Base-by-base conservation (phyloP, 495 filamentous ascomycete species). In the Saxophila tyrrhenica region DNA sequence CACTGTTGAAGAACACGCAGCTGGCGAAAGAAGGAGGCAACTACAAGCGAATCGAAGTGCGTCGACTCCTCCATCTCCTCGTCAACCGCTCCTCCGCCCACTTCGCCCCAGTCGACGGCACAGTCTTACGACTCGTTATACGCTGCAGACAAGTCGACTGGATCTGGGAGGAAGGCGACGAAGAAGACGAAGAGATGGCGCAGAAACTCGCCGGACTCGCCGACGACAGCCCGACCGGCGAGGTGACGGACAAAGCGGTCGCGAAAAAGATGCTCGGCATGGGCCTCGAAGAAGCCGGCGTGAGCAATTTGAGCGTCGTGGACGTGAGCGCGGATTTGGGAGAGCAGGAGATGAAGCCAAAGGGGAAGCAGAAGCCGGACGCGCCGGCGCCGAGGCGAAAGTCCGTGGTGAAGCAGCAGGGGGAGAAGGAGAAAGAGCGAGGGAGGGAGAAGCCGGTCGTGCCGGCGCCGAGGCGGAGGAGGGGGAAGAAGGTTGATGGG, bases 11-110 rank as follows among this genome's bases (percentile, higher is more conserved):
- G 3, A 86, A 97, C 67, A 95, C 91, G 8, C 92, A 97, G 67
- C 78, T 98, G 29, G 82, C 79, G 60, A 70, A 84, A 22, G 82
- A 87, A 9, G 66, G 65, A 0, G 88, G 88, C 1, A 79, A 94
- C 62, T 97, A 98, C 74, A 98, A 98, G 65, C 80, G 81, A 20
- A 80, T 88, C n/a, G 89, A 95, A 57, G 75, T 97, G 21, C 74
- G 82, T 47, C 82, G 77, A 54, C 70, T 94, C 21, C 76, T 97
- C 5, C 76, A 75, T 44, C 74, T 89, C 17, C 75, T 98, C 38
- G 54, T 63, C 19, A 57, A 62, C 46, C 19, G 55, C 23, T 57
- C 59, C 8, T 46, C 51, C 13, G 77, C 75, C 23, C 94, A 98
- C 67, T 98, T 97, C 62, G 84, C 83, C 43, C 90, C 92, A 0